Percentiles rank a stretch among this genome's conserved stretches.
Evolutionary conservation across 2,329 filamentous ascomycete genomes (phyloP).

Genomic region (Xylaria sp.): DNA sequence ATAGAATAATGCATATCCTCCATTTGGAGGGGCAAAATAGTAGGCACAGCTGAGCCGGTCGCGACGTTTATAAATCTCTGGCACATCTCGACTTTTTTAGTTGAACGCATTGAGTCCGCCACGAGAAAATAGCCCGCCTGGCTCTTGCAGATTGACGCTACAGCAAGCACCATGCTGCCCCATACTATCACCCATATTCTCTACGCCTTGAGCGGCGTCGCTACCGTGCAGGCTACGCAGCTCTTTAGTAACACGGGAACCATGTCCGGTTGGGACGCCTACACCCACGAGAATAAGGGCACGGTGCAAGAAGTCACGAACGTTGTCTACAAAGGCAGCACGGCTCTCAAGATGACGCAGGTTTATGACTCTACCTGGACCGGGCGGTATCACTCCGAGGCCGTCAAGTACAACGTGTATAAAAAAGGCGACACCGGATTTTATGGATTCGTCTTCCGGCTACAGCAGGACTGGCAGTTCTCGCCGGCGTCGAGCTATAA

Average conservation of each 20-base stretch:
- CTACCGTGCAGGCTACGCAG: constrained; percentile 49
- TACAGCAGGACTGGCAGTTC: constrained; percentile 60
- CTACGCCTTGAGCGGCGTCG: constrained; percentile 45
- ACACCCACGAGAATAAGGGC: constrained; percentile 56
- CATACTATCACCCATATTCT: constrained; percentile 23
- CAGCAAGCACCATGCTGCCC: constrained; percentile 32
- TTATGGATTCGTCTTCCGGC: constrained; percentile 64
- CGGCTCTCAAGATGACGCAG: constrained; percentile 59
- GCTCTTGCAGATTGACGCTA: neutral
- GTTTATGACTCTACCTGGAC: constrained; percentile 55
- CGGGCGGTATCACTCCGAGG: constrained; percentile 63
- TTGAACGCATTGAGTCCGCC: neutral
- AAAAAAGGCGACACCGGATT: constrained; percentile 57
- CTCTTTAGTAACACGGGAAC: constrained; percentile 58
- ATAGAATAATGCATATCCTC: neutral
- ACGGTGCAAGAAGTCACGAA: constrained; percentile 57
- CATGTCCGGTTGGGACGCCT: constrained; percentile 54
- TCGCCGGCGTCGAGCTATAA: constrained; percentile 58
- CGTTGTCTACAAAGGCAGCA: constrained; percentile 52
- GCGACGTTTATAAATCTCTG: neutral
- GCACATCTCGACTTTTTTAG: neutral
- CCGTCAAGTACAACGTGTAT: constrained; percentile 57
- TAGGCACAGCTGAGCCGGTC: neutral
- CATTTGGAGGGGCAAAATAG: neutral
- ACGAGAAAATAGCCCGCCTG: neutral